Base-by-base conservation (phyloP, 306 rosid species). In the Potentilla sterilis region DNA sequence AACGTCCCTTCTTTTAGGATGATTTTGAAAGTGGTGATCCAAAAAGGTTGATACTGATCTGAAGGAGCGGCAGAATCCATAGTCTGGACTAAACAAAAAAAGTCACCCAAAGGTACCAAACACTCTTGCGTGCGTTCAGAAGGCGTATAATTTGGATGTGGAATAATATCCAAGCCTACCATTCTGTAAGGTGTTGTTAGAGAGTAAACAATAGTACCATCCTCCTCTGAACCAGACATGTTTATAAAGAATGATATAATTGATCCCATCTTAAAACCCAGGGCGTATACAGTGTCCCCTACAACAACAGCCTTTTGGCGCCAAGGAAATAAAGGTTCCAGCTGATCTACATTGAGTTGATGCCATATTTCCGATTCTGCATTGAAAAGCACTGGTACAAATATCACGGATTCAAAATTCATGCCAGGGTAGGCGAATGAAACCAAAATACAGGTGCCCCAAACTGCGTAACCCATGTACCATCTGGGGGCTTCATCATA, bases 391-490 rank as follows among this genome's bases (percentile, higher is more conserved):
- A 47, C 18, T 15, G 21, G 55, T 0, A 49, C 55, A 16, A 49
- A 49, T 0, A 15, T 0, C 0, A 0, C 6, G 1, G n/a, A 0
- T 15, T 4, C 6, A 8, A 49, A 1, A 0, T 7, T 0, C 7
- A 49, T 16, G 2, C 2, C 19, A 5, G 21, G 55, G 55, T 4
- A 49, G 21, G 8, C 19, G 16, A 49, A 49, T 49, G 55, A 49
- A 47, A 47, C 5, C 52, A 47, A 47, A 47, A 47, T 47, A 47
- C 52, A 47, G 18, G 6, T 47, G 52, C 52, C 18, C 52, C 52
- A 47, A 47, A 47, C 52, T 13, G 52, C 52, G 13, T 47, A 47
- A 13, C 52, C 52, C 1, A 13, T 3, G 44, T 41, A 41, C 52
- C 4, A 12, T 3, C 52, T 47, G 6, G 6, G 52, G 18, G 52